Evolutionary conservation across 164 flowering plant genomes (phyloP).

Genomic region (Aristolochia contorta): DNA sequence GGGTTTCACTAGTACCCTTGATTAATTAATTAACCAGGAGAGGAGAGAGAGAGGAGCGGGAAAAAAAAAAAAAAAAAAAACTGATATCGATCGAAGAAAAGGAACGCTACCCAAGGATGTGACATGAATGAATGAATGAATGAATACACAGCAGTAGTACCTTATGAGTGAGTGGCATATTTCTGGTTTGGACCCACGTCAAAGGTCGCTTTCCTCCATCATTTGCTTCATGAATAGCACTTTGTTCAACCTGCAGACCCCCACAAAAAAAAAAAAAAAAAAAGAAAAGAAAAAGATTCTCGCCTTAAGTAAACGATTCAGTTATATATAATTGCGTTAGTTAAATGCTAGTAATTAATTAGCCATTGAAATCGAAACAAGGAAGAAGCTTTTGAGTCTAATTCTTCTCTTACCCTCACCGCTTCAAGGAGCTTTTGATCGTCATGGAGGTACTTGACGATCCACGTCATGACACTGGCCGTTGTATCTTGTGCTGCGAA

Average conservation of each 20-base stretch:
- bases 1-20: too few relatives aligned
- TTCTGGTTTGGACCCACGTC: slow-evolving; percentile 68
- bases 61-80: too few relatives aligned
- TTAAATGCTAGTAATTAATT: neutral
- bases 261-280: too few relatives aligned
- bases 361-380: neutral
- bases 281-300: neutral
- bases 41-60: too few relatives aligned
- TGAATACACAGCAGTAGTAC: slow-evolving; percentile 18
- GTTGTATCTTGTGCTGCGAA: slow-evolving; percentile 96
- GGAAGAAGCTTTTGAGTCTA: neutral
- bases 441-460: slow-evolving; percentile 78
- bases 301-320: neutral
- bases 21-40: too few relatives aligned
- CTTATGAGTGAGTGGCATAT: slow-evolving; percentile 62
- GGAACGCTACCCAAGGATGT: neutral
- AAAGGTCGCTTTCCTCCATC: slow-evolving; percentile 24
- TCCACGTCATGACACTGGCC: slow-evolving; percentile 89
- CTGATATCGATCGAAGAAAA: neutral
- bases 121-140: too few relatives aligned
- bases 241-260: slow-evolving; percentile 57
- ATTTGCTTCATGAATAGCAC: slow-evolving; percentile 31
- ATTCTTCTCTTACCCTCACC: slow-evolving; percentile 62
- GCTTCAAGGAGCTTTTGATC: slow-evolving; percentile 60
- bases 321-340: neutral